These are phyloP conservation scores for Xylaria sp. DNA, from an alignment of 495 filamentous ascomycete genomes.

Conservation along the genomic window DNA sequence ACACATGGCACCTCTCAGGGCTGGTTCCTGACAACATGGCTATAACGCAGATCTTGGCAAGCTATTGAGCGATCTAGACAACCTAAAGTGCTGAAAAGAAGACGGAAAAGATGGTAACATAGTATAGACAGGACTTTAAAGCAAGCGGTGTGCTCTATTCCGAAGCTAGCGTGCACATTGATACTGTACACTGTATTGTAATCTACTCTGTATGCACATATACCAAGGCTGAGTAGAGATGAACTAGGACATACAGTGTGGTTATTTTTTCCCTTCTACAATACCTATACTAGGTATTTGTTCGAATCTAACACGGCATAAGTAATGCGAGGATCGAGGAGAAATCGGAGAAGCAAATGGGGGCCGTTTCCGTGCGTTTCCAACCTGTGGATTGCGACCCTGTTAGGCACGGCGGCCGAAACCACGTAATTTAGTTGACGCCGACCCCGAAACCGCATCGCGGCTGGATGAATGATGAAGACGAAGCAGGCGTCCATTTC, in stretches of 20 bases:
- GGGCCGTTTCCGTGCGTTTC: slow-evolving; percentile 20
- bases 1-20: slow-evolving; percentile 29
- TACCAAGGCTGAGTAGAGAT: no score
- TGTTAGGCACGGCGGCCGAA: slow-evolving; percentile 13
- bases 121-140: background rate
- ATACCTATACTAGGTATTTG: background rate
- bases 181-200: background rate
- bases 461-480: slow-evolving; percentile 10
- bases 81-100: background rate
- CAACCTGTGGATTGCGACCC: slow-evolving; percentile 11
- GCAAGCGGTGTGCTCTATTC: slow-evolving; percentile 12
- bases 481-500: slow-evolving; percentile 1
- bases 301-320: background rate
- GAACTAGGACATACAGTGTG: background rate
- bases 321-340: background rate
- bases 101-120: background rate
- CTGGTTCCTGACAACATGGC: slow-evolving; percentile 7
- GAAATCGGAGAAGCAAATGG: slow-evolving; percentile 14
- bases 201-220: no score
- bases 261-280: background rate
- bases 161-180: background rate
- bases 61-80: background rate
- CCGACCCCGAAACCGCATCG: slow-evolving; percentile 9
- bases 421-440: slow-evolving; percentile 14
- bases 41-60: background rate